Conservation (phyloP, 352 stramenopile genomes). For the Pythium phragmitis region DNA sequence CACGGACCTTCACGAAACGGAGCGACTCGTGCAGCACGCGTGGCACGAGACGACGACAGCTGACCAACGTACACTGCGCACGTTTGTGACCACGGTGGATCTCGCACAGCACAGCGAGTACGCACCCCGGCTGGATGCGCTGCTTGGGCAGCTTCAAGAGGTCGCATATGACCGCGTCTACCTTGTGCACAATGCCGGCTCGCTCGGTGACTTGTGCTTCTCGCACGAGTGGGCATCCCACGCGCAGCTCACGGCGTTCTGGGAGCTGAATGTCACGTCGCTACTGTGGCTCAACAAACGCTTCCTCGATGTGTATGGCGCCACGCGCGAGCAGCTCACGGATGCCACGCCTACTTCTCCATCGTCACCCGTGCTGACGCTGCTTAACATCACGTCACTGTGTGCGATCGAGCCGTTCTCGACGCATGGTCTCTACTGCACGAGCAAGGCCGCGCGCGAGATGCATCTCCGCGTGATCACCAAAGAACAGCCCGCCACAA, state of each 20-base stretch:
- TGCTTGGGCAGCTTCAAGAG: slow-evolving; percentile 36
- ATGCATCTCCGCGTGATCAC: slow-evolving; percentile 83
- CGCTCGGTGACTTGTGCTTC: slow-evolving; percentile 64
- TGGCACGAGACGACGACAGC: slow-evolving; percentile 23
- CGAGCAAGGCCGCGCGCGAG: slow-evolving; percentile 82
- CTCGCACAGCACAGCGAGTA: slow-evolving; percentile 48
- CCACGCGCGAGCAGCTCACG: slow-evolving; percentile 38
- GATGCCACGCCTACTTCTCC: background rate
- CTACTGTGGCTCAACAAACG: slow-evolving; percentile 82
- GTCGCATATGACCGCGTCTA: slow-evolving; percentile 43
- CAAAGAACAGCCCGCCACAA: slow-evolving; percentile 40
- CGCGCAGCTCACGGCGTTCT: slow-evolving; percentile 48
- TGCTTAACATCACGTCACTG: slow-evolving; percentile 88
- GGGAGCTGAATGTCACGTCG: slow-evolving; percentile 86
- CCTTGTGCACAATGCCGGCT: slow-evolving; percentile 86
- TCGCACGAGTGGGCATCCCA: slow-evolving; percentile 48
- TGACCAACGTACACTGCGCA: slow-evolving; percentile 24
- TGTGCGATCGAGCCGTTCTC: slow-evolving; percentile 78
- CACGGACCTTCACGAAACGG: slow-evolving; percentile 53
- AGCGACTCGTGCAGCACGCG: slow-evolving; percentile 34
- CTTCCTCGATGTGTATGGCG: slow-evolving; percentile 63
- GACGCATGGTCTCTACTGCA: slow-evolving; percentile 82
- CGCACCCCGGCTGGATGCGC: slow-evolving; percentile 42
- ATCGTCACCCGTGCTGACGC: slow-evolving; percentile 19
- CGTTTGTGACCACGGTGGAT: slow-evolving; percentile 44